Base-by-base conservation (phyloP, 805 yeast species). In the Starmerella khaoyaiensis region DNA sequence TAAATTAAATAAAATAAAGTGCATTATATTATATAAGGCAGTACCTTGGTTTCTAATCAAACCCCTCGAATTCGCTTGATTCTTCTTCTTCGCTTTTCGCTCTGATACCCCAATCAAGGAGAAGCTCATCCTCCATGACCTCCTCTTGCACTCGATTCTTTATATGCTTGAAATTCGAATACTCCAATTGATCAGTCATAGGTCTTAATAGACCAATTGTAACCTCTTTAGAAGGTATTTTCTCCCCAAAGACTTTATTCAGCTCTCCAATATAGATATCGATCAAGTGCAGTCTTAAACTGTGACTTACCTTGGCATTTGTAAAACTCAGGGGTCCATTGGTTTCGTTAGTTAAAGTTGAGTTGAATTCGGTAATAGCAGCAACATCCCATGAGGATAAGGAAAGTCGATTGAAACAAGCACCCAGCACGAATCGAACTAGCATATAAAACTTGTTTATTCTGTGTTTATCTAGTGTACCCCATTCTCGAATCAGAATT, bases 241-340 rank as follows among this genome's bases (percentile, higher is more conserved):
- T 65, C 25, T 62, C 67, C 44, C 71, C 72, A 38, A 77, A 54
- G 2, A 76, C 70, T 44, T 68, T 68, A 52, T 79, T 94, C 42
- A 87, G 60, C 59, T 87, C 98, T 49, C 84, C 96, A 26, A 80
- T 57, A 54, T 72, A 74, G 5, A 90, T 73, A 59, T 90, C 97
- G 42, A 80, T 67, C 28, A 87, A 58, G 61, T 87, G 98, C 55
- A 79, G 72, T 14, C 94, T 76, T 36, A 90, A 67, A 18, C 90
- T 90, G 47, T 69, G 71, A 30, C 93, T 77, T 18, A 75, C 63
- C 45, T 69, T 67, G 26, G 59, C 56, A 45, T 72, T 74, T 5
- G 76, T 79, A 44, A 76, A 69, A 29, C 53, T 52, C 32, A 59
- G 36, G 1, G 62, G 55, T 10, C 50, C 50, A n/a, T 11, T 2